Evolutionary conservation across 2,329 filamentous ascomycete species (phyloP).

Genomic region (Colletotrichum navitas): DNA sequence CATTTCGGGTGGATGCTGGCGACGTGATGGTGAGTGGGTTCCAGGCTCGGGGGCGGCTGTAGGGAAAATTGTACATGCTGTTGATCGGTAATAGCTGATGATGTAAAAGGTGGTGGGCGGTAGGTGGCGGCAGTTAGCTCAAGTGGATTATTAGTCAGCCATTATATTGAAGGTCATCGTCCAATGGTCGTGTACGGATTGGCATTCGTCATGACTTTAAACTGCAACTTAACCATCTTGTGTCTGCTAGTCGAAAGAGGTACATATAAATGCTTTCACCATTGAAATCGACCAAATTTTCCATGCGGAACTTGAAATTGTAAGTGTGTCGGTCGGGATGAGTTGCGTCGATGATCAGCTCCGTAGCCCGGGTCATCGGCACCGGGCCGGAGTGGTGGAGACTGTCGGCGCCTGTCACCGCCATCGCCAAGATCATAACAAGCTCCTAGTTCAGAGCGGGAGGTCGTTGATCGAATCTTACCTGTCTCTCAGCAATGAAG

Average conservation of each 20-base stretch:
- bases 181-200: conserved; percentile 35
- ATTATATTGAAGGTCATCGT: background rate
- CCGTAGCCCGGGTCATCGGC: conserved; percentile 22
- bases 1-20: conserved; percentile 46
- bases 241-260: no score
- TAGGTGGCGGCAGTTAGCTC: conserved; percentile 38
- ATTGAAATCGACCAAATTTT: background rate
- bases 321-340: no score
- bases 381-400: conserved; percentile 27
- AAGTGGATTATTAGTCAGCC: conserved; percentile 30
- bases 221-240: no score
- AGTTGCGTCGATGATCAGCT: background rate
- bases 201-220: conserved; percentile 3
- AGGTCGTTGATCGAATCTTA: background rate
- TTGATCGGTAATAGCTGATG: conserved; percentile 48
- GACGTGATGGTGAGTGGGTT: background rate
- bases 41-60: conserved; percentile 33
- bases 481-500: background rate
- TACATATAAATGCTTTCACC: no score
- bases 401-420: conserved; percentile 11
- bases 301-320: background rate
- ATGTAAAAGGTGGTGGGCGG: conserved; percentile 40
- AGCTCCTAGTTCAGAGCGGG: background rate
- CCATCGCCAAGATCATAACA: conserved; percentile 23
- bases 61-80: conserved; percentile 53